A percentile compares a stretch with the other conserved stretches of the same genome.
Conservation (phyloP, 305 asterid species). For the Rubia occidens region DNA sequence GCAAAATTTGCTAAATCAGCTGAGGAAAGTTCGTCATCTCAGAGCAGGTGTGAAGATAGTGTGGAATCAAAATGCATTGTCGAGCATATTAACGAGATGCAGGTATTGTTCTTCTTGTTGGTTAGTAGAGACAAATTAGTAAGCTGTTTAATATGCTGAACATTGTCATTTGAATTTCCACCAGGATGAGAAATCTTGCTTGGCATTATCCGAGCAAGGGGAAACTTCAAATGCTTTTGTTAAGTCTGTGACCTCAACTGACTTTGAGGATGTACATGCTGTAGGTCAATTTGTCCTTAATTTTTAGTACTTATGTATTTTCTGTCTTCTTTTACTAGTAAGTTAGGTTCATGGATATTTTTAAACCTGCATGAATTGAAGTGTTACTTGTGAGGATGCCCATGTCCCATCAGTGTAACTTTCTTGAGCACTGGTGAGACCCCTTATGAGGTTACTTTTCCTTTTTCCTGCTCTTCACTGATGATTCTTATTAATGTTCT, state of each 20-base stretch:
- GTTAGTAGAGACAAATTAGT: background rate
- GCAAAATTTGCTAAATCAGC: slow-evolving; percentile 25
- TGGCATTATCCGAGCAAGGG: slow-evolving; percentile 28
- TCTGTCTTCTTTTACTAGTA: background rate
- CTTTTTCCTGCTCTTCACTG: background rate
- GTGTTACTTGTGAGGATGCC: background rate
- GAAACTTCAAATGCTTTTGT: slow-evolving; percentile 29
- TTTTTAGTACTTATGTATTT: background rate
- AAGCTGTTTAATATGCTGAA: background rate
- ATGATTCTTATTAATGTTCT: background rate
- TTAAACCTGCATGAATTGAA: background rate
- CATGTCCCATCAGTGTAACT: background rate
- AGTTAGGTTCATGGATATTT: background rate
- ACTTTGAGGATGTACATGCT: slow-evolving; percentile 24
- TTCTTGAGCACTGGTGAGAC: background rate
- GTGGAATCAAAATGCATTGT: slow-evolving; percentile 26
- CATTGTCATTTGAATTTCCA: slow-evolving; percentile 4
- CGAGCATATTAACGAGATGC: slow-evolving; percentile 29
- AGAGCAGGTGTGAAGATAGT: slow-evolving; percentile 30
- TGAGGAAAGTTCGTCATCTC: slow-evolving; percentile 36
- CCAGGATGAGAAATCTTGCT: slow-evolving; percentile 34
- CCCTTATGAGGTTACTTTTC: too few relatives aligned
- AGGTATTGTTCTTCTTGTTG: slow-evolving; percentile 27
- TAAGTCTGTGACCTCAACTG: slow-evolving; percentile 26
- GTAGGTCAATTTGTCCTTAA: slow-evolving; percentile 35